Evolutionary conservation across 1,284 basidiomycete genomes (phyloP), one percentile per base, ranked within the genome.

Genomic region (Wolfiporia cocos): DNA sequence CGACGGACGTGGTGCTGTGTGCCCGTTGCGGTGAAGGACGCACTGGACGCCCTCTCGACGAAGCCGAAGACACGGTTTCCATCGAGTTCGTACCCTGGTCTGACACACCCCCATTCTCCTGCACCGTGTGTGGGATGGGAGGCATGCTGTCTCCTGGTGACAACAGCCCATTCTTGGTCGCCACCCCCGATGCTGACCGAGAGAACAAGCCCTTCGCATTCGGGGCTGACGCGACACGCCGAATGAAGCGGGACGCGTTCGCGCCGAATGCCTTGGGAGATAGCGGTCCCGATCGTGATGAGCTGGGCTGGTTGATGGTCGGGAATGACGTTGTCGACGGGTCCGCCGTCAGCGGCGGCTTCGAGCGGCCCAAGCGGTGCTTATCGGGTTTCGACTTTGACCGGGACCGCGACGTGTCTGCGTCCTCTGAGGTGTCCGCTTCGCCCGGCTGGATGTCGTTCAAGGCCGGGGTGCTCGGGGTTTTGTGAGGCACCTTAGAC

Each of bases 221-320:
- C 2, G 95, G 95, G 2, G 94, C 94, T 18, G 92, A 96, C 1
- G 94, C 92, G 34, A 98, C 95, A 30, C 95, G 82, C 38, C 95
- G 83, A 30, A 99, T 81, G 64, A 96, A 92, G 22, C 92, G 81
- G 37, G 84, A 76, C 6, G 89, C 86, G 1, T 80, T 78, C 14
- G 79, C 78, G 34, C 78, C 68, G 62, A 86, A 71, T 14, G 73
- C 69, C 56, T 75, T 81, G 28, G 84, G 78, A 6, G 77, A 81
- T 24, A 84, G 64, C 15, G 70, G 56, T 49, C 66, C 53, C 59
- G 56, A 55, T 58, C 63, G 61, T 48, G 63, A 67, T 54, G 62
- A 41, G 59, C 59, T 54, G 56, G 65, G 44, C 43, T 55, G 50
- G 43, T 65, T 47, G 44, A 65, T 42, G 50, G 61, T 52, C 39